Evolutionary conservation across 2,329 filamentous ascomycete genomes (phyloP), one percentile per base, ranked within the genome.

Genomic region (Dactylellina leptospora): DNA sequence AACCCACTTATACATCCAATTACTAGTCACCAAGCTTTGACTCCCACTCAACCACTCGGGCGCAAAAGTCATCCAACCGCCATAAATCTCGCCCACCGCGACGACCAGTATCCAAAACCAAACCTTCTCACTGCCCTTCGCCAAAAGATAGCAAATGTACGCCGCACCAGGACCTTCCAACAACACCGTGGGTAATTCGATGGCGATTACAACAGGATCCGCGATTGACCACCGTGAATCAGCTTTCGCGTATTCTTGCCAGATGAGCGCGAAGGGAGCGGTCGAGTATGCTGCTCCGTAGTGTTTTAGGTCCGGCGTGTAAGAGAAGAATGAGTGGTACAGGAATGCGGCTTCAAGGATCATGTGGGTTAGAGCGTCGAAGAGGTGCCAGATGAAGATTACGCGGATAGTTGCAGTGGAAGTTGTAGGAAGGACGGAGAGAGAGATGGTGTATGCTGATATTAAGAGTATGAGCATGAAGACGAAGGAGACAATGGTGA

Each of bases 381-480:
- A 96, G 36, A 91, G 85, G 82, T 97, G 93, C 93, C 93, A 97
- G 81, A 96, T 86, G 84, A 96, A 96, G 75, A 97, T 87, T 78
- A 90, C 82, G 73, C 92, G 91, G 62, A 84, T 84, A 55, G 87
- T 85, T 36, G 81, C 78, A 0, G 85, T 81, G 9, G 87, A 82
- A 0, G 82, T 77, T 16, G 81, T 78, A 2, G 88, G 85, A 23
- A 90, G 84, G 5, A 71, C 38, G 13, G 59, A 64, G n/a, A 75
- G 45, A 1, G 76, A 76, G 55, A 76, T 50, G 9, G 50, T 30
- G 56, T 77, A 76, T 40, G 76, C 74, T n/a, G 66, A 63, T 16
- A 75, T 66, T 5, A 77, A 69, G 25, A 76, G 73, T 23, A 70
- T 42, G 28, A 74, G 42, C 20, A 75, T 73, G 51, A 74, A 70